Evolutionary conservation across 192 early-diverging fungal species (phyloP).

Genomic region (Anaeromyces robustus): DNA sequence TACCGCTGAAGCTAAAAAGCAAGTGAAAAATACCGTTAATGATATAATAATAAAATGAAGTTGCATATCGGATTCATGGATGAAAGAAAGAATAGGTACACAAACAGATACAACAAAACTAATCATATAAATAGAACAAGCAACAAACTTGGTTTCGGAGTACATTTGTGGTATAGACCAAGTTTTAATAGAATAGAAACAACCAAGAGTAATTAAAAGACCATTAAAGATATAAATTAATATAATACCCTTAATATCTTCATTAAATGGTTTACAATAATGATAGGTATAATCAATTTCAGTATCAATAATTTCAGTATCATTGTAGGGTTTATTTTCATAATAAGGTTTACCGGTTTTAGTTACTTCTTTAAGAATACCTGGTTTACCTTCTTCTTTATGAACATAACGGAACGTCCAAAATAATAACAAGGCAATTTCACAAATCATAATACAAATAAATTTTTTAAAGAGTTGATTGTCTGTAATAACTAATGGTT

Average conservation of each 20-base stretch:
- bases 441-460: background rate
- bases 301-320: too few species aligned
- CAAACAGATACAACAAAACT: background rate
- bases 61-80: background rate
- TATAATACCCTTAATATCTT: too few species aligned
- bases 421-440: background rate
- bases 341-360: too few species aligned
- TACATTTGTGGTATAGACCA: background rate
- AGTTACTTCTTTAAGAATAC: too few species aligned
- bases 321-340: too few species aligned
- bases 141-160: background rate
- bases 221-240: background rate
- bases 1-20: background rate
- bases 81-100: background rate
- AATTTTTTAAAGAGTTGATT: background rate
- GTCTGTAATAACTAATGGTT: background rate
- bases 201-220: background rate
- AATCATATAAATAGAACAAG: background rate
- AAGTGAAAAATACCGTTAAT: background rate
- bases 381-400: too few species aligned
- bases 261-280: too few species aligned
- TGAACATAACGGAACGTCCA: too few species aligned
- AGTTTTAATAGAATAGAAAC: background rate
- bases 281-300: too few species aligned
- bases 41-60: background rate